Evolutionary conservation across 2,329 filamentous ascomycete species (phyloP).

Genomic region (Claviceps sp.): DNA sequence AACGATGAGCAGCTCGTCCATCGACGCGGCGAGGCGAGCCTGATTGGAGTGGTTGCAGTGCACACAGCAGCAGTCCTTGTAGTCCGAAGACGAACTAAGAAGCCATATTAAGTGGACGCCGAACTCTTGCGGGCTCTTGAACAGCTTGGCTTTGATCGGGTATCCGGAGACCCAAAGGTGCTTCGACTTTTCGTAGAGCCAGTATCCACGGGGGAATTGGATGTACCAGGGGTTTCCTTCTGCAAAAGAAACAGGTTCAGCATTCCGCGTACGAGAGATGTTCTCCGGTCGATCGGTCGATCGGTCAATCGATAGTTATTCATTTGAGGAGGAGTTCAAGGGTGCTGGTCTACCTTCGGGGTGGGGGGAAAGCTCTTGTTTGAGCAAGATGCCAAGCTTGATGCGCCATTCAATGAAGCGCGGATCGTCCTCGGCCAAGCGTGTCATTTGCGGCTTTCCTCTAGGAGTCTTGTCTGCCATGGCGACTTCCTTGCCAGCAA

Average conservation of each 20-base stretch:
- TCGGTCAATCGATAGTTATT: too few relatives aligned
- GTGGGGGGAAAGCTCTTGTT: constrained; percentile 29
- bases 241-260: constrained; percentile 9
- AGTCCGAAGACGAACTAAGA: constrained; percentile 31
- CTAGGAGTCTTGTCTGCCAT: constrained; percentile 22
- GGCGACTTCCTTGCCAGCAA: constrained; percentile 21
- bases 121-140: constrained; percentile 40
- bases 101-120: constrained; percentile 39
- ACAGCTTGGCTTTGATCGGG: constrained; percentile 33
- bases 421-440: constrained; percentile 29
- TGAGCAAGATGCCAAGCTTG: constrained; percentile 31
- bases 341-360: constrained; percentile 23
- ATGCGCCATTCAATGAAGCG: constrained; percentile 31
- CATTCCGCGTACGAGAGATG: background rate
- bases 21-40: constrained; percentile 11
- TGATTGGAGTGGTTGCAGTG: constrained; percentile 28
- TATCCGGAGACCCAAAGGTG: constrained; percentile 38
- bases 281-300: too few relatives aligned
- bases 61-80: constrained; percentile 36
- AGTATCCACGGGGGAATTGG: constrained; percentile 31
- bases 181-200: constrained; percentile 34
- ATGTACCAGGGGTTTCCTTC: constrained; percentile 32
- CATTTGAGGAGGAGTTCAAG: background rate
- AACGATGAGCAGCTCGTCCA: constrained; percentile 13
- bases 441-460: constrained; percentile 29